Percentiles rank a stretch among this genome's conserved stretches.
These are phyloP conservation scores for Globisporangium okanoganense DNA, from an alignment of 352 stramenopile genomes.

Conservation along the genomic window DNA sequence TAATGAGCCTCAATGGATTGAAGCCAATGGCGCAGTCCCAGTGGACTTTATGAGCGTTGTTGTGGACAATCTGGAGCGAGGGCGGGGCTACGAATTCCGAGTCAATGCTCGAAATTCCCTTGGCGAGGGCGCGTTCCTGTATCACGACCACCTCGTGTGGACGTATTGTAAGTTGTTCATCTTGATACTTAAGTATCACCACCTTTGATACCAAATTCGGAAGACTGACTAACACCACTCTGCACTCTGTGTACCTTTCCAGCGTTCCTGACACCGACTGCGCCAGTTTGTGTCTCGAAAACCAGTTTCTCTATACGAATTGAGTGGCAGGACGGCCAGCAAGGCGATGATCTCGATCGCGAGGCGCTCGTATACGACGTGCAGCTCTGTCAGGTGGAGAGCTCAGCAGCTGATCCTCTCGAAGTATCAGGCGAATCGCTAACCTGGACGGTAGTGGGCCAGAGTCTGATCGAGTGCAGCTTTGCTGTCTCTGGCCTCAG, in stretches of 20 bases:
- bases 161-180: slow-evolving; percentile 22
- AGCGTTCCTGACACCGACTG: slow-evolving; percentile 21
- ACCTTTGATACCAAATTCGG: not conserved
- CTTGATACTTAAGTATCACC: not conserved
- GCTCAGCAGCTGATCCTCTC: not conserved
- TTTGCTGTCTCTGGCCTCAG: slow-evolving; percentile 15
- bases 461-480: slow-evolving; percentile 4
- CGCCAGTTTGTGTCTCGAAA: slow-evolving; percentile 16
- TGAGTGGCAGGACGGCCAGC: slow-evolving; percentile 16
- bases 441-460: slow-evolving; percentile 12
- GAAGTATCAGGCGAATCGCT: not conserved
- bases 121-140: slow-evolving; percentile 14
- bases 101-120: slow-evolving; percentile 21
- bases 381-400: slow-evolving; percentile 19
- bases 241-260: not conserved
- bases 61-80: slow-evolving; percentile 9
- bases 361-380: slow-evolving; percentile 20
- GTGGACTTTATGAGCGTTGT: slow-evolving; percentile 16
- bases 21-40: slow-evolving; percentile 6
- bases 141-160: slow-evolving; percentile 11
- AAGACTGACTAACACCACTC: not conserved
- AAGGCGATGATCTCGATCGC: not conserved
- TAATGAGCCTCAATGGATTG: slow-evolving; percentile 4
- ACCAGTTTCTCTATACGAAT: slow-evolving; percentile 22
- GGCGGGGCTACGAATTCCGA: slow-evolving; percentile 18